Conservation (phyloP, 345 rosid species). For the Heritiera littoralis region DNA sequence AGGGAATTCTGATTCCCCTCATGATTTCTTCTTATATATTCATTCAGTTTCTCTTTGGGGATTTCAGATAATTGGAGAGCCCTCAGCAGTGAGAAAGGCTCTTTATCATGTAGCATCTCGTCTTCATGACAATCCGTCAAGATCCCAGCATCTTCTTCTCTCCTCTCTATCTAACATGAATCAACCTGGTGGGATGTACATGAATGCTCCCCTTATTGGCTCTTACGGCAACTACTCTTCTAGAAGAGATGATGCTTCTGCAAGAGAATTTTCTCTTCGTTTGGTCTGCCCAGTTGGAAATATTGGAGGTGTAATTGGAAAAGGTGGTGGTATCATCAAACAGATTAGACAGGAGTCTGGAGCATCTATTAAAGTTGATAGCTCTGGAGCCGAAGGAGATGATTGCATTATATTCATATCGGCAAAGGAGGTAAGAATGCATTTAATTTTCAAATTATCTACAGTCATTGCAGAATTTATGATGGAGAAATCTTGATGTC, state of each 20-base stretch:
- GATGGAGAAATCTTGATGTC: background rate
- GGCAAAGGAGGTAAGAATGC: slow-evolving; percentile 52
- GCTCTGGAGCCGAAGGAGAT: slow-evolving; percentile 61
- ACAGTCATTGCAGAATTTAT: slow-evolving; percentile 1
- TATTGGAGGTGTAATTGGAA: slow-evolving; percentile 66
- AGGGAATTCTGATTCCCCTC: background rate
- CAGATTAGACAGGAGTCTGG: slow-evolving; percentile 73
- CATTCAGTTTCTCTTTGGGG: slow-evolving; percentile 14
- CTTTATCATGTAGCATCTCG: slow-evolving; percentile 52
- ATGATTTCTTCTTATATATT: background rate
- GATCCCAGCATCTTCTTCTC: slow-evolving; percentile 55
- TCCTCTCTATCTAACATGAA: slow-evolving; percentile 42
- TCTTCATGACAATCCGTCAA: slow-evolving; percentile 70
- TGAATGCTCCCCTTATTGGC: slow-evolving; percentile 48
- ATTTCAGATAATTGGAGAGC: slow-evolving; percentile 58
- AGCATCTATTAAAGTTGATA: slow-evolving; percentile 61
- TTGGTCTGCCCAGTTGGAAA: slow-evolving; percentile 62
- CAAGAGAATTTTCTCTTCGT: slow-evolving; percentile 59
- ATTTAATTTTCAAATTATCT: background rate
- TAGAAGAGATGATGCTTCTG: slow-evolving; percentile 49
- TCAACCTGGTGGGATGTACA: slow-evolving; percentile 42
- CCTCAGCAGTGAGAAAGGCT: slow-evolving; percentile 51
- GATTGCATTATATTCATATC: slow-evolving; percentile 59
- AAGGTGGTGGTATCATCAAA: slow-evolving; percentile 65
- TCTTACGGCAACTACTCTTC: slow-evolving; percentile 52